Evolutionary conservation across 495 filamentous ascomycete genomes (phyloP).

Genomic region (Neurospora cerealis): DNA sequence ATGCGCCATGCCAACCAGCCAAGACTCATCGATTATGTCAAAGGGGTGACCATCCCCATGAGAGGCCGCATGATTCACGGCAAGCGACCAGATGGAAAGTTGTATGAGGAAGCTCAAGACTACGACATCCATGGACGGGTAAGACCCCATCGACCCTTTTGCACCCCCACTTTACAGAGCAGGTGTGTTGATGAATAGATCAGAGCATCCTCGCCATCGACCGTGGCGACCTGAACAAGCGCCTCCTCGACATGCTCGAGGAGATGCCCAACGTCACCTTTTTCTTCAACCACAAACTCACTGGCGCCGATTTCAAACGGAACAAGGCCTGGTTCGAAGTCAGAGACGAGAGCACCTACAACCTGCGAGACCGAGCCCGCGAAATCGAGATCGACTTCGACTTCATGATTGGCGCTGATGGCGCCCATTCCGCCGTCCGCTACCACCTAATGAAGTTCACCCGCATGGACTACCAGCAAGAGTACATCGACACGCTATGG

Average conservation of each 20-base stretch:
- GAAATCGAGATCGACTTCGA: constrained; percentile 77
- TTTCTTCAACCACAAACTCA: constrained; percentile 86
- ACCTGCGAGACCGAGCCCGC: constrained; percentile 13
- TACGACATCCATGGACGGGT: constrained; percentile 89
- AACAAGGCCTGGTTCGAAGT: constrained; percentile 83
- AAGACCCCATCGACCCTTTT: constrained; percentile 13
- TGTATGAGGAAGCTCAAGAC: constrained; percentile 69
- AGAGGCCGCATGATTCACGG: constrained; percentile 96
- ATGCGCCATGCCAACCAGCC: constrained; percentile 55
- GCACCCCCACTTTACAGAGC: not conserved
- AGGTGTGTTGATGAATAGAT: not conserved
- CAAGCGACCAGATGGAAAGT: constrained; percentile 45
- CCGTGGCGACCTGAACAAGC: constrained; percentile 72
- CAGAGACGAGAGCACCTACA: constrained; percentile 17
- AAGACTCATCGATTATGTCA: constrained; percentile 60
- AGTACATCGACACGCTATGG: constrained; percentile 96
- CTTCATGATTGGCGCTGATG: constrained; percentile 90
- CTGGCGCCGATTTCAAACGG: constrained; percentile 68
- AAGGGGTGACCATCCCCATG: constrained; percentile 80
- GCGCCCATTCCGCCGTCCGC: constrained; percentile 80
- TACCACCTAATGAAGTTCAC: constrained; percentile 92
- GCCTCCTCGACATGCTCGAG: constrained; percentile 76
- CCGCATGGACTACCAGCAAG: constrained; percentile 81
- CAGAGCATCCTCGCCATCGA: constrained; percentile 51
- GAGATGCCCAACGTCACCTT: constrained; percentile 76